phyloP scores from a whole-genome alignment of 1,284 basidiomycete species.

The Thelephora terrestris region DNA sequence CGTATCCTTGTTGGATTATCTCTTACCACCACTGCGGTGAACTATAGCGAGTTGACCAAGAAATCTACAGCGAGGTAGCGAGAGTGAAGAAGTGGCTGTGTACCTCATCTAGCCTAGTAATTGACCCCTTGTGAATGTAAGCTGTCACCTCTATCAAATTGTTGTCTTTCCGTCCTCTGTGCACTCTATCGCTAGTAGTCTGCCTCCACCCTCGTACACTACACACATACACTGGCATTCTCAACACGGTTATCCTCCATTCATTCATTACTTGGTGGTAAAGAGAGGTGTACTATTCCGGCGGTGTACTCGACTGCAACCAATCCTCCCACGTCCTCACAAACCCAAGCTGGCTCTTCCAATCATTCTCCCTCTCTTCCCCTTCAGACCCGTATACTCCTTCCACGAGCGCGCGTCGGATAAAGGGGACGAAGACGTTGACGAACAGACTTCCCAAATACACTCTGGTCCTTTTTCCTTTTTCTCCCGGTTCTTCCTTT shows the following conservation, averaged over 20 bases:
- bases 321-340: background rate
- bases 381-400: slow-evolving; percentile 54
- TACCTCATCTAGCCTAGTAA: background rate
- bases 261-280: too few species aligned
- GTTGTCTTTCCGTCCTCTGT: too few species aligned
- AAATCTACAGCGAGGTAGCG: background rate
- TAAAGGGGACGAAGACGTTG: slow-evolving; percentile 54
- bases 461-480: slow-evolving; percentile 34
- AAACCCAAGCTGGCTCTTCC: background rate
- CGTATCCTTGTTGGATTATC: background rate
- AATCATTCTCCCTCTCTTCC: slow-evolving; percentile 2
- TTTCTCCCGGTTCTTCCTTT: slow-evolving; percentile 23
- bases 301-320: background rate
- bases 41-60: slow-evolving; percentile 11
- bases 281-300: too few species aligned
- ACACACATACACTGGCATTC: too few species aligned
- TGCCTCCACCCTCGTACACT: too few species aligned
- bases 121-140: background rate
- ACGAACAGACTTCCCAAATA: slow-evolving; percentile 50
- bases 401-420: slow-evolving; percentile 55
- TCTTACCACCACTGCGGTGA: slow-evolving; percentile 14
- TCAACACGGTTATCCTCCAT: too few species aligned
- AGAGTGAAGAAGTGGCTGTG: too few species aligned
- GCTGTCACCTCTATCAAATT: too few species aligned
- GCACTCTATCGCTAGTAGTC: too few species aligned